Percentiles rank a stretch among this genome's conserved stretches.
Conservation (phyloP, 768 basidiomycete genomes). For the Exsudoporus frostii region DNA sequence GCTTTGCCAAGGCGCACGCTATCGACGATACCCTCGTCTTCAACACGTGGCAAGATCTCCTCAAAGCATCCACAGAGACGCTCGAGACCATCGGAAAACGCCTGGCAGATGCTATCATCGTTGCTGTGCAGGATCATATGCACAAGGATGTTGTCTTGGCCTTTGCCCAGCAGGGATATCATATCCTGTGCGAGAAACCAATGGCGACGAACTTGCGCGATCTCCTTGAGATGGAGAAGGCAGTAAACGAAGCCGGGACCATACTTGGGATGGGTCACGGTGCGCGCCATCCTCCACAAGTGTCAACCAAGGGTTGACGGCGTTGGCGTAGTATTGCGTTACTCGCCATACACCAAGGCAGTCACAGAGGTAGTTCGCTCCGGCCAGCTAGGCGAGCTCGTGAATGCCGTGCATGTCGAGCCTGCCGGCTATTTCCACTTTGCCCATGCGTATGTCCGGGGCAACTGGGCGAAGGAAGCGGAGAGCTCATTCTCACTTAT, state of each 20-base stretch:
- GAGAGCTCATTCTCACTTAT: constrained; percentile 78
- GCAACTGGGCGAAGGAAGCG: constrained; percentile 70
- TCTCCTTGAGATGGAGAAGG: constrained; percentile 71
- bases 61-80: constrained; percentile 62
- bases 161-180: constrained; percentile 79
- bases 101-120: constrained; percentile 78
- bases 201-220: constrained; percentile 77
- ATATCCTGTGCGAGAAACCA: constrained; percentile 91
- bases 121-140: constrained; percentile 79
- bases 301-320: neutral
- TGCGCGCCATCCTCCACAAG: constrained; percentile 26
- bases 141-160: constrained; percentile 72
- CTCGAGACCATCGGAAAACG: constrained; percentile 61
- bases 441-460: constrained; percentile 86
- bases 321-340: constrained; percentile 63
- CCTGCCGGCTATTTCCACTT: constrained; percentile 88
- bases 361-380: constrained; percentile 69
- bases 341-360: constrained; percentile 78
- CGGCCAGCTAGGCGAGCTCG: constrained; percentile 66
- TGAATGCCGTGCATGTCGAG: constrained; percentile 83
- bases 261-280: constrained; percentile 91
- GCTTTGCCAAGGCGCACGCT: constrained; percentile 53
- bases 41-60: constrained; percentile 66
- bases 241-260: constrained; percentile 61
- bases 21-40: constrained; percentile 73